Conservation (phyloP, 192 early-diverging fungal genomes). For the Backusella macrospora region DNA sequence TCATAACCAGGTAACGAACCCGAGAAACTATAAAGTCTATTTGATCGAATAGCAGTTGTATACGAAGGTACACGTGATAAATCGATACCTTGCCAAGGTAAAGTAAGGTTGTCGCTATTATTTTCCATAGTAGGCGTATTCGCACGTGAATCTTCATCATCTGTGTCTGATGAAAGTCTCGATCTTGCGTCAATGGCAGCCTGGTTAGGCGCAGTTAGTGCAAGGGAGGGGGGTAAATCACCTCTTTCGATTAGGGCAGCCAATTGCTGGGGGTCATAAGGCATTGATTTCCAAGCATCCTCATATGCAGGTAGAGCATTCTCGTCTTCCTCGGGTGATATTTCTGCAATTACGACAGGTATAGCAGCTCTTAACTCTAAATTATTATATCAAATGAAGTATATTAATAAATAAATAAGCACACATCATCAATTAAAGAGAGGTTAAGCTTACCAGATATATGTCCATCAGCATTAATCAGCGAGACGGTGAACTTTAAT, state of each 20-base stretch:
- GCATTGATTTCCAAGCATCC: constrained; percentile 35
- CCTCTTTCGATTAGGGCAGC: constrained; percentile 24
- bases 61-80: constrained; percentile 41
- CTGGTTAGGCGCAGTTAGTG: constrained; percentile 28
- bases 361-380: constrained; percentile 41
- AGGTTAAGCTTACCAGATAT: constrained; percentile 33
- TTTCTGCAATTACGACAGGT: constrained; percentile 35
- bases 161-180: constrained; percentile 7
- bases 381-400: neutral
- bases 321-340: constrained; percentile 31
- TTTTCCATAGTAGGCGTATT: neutral
- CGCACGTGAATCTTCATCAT: constrained; percentile 12
- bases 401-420: neutral
- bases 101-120: neutral
- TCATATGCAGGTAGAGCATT: constrained; percentile 38
- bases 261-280: constrained; percentile 34
- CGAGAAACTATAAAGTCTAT: constrained; percentile 29
- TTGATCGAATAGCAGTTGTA: constrained; percentile 35
- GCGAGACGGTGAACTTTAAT: constrained; percentile 38
- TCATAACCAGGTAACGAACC: constrained; percentile 36
- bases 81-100: constrained; percentile 36
- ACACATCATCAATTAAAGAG: neutral
- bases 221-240: constrained; percentile 26
- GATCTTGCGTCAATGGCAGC: constrained; percentile 25
- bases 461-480: constrained; percentile 41